A percentile compares a stretch with the other conserved stretches of the same genome.
phyloP scores from a whole-genome alignment of 768 basidiomycete species.

The Mycena albidolilacea region DNA sequence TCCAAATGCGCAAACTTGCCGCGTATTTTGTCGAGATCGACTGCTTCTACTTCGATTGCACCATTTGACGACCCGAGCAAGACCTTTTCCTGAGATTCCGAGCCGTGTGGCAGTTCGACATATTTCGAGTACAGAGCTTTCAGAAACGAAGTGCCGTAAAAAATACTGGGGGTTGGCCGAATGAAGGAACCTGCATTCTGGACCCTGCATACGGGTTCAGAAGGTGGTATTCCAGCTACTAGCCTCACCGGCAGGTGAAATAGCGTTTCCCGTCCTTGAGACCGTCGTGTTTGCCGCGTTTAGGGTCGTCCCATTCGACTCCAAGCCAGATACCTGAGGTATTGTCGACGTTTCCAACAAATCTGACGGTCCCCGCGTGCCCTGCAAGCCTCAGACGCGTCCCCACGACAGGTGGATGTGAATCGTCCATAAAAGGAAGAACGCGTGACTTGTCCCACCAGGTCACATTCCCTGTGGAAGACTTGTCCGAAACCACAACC shows the following conservation, averaged over 20 bases:
- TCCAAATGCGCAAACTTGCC: conserved; percentile 76
- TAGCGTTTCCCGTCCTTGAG: conserved; percentile 82
- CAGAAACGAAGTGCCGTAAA: conserved; percentile 80
- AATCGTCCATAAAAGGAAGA: conserved; percentile 41
- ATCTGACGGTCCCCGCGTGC: conserved; percentile 79
- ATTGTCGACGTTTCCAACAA: conserved; percentile 73
- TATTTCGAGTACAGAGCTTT: conserved; percentile 85
- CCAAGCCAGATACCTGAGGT: conserved; percentile 89
- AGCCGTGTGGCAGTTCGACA: conserved; percentile 71
- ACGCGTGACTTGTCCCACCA: background rate
- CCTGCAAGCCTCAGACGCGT: conserved; percentile 69
- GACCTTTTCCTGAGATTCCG: conserved; percentile 70
- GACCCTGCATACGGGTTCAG: conserved; percentile 56
- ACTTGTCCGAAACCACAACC: conserved; percentile 38
- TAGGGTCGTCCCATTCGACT: conserved; percentile 95
- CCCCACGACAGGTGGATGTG: conserved; percentile 57
- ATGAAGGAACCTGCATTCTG: conserved; percentile 85
- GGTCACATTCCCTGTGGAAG: background rate
- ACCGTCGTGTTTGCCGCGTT: conserved; percentile 91
- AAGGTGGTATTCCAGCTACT: background rate
- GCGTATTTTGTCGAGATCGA: conserved; percentile 85
- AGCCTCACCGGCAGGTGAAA: conserved; percentile 81
- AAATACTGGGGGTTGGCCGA: conserved; percentile 72
- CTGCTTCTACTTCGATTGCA: conserved; percentile 89
- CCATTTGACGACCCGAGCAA: conserved; percentile 87